Base-by-base conservation (phyloP, 2,329 filamentous ascomycete genomes). In the Nigrospora sphaerica region DNA sequence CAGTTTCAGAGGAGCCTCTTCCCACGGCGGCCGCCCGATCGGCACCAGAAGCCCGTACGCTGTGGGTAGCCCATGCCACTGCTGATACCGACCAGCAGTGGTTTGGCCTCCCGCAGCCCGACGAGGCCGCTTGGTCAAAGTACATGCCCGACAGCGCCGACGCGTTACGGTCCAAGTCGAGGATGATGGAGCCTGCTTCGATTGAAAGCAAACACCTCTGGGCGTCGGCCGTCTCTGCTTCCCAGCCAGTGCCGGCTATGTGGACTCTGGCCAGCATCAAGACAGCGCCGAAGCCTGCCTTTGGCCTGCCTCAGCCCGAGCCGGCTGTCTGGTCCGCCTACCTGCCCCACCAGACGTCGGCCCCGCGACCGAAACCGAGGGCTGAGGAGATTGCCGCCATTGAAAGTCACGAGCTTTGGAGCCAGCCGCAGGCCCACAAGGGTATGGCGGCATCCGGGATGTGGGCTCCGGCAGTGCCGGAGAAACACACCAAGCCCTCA, bases 1-100 rank as follows among this genome's bases (percentile, higher is more conserved):
- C 58, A 31, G 55, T 51, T 12, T 41, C 51, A 18, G 58, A 64
- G 42, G 59, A 62, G 11, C 61, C 50, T 18, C 50, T 49, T 28
- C 45, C 46, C 13, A 16, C 63, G 38, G 53, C 68, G 36, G 36
- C 42, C 46, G 17, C 41, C 6, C 32, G 46, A 34, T 28, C 45
- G 32, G 18, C 18, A 31, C 9, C 23, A 14, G 17, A 28, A 42
- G 40, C 12, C 28, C 19, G 50, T 33, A 34, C 46, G 32, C 44
- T 52, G 58, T 62, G 54, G 59, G 49, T 37, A 19, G 47, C 42
- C 46, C 37, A 32, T 49, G 56, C 44, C 46, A 42, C 42, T 45
- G 44, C 6, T 39, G 18, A 44, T 16, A 32, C 35, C 46, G 32
- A 47, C 28, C 18, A 44, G 16, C 33, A 48, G 37, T 41, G 42